Percentiles rank a stretch among this genome's conserved stretches.
phyloP scores from a whole-genome alignment of 768 basidiomycete genomes.

The Lentinula raphanica region DNA sequence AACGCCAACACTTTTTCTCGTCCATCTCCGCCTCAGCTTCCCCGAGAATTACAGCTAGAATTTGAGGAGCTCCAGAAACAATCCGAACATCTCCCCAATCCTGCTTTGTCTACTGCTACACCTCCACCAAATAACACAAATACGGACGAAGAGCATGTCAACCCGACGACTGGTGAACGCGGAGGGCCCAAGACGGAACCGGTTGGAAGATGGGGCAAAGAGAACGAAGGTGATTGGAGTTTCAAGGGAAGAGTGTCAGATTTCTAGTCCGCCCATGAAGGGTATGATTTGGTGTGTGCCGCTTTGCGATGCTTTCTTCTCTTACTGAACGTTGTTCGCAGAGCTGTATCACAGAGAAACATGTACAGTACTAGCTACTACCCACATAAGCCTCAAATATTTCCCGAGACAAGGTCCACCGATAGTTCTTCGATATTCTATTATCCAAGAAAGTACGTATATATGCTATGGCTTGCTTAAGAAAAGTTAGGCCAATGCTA shows the following conservation, averaged over 20 bases:
- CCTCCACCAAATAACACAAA: slow-evolving; percentile 72
- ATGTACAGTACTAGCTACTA: too few relatives aligned
- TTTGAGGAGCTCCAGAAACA: slow-evolving; percentile 77
- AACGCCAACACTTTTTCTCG: slow-evolving; percentile 19
- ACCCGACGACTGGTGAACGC: slow-evolving; percentile 78
- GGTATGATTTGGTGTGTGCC: neutral
- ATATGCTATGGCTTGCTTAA: too few relatives aligned
- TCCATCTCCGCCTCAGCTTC: slow-evolving; percentile 73
- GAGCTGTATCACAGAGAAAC: too few relatives aligned
- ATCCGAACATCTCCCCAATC: slow-evolving; percentile 45
- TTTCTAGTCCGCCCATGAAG: slow-evolving; percentile 39
- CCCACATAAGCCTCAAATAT: too few relatives aligned
- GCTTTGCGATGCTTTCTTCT: too few relatives aligned
- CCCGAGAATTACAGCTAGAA: slow-evolving; percentile 71
- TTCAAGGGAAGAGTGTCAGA: slow-evolving; percentile 86
- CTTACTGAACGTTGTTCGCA: too few relatives aligned
- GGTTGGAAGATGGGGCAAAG: slow-evolving; percentile 47
- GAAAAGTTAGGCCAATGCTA: too few relatives aligned
- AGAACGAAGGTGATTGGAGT: slow-evolving; percentile 77
- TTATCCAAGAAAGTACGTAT: too few relatives aligned
- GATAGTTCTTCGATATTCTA: too few relatives aligned
- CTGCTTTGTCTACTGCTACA: slow-evolving; percentile 38
- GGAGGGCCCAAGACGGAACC: slow-evolving; percentile 89
- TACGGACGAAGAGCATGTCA: slow-evolving; percentile 69
- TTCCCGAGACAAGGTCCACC: too few relatives aligned